Base-by-base conservation (phyloP, 352 stramenopile species). In the Pythium folliculosum region DNA sequence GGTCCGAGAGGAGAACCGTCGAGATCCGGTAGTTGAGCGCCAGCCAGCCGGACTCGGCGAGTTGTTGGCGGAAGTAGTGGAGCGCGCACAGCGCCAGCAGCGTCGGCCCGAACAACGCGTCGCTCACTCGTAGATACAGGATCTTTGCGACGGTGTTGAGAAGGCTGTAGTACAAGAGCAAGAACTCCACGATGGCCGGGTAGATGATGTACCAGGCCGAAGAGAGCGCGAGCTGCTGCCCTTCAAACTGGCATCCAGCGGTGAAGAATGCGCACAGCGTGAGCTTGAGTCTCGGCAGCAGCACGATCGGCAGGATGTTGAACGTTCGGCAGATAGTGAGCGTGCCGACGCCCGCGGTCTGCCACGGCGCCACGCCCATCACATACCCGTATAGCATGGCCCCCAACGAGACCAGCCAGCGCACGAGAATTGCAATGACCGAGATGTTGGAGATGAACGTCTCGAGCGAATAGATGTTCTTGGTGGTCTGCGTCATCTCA, bases 131-230 rank as follows among this genome's bases (percentile, higher is more conserved):
- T 3, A 75, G 70, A 5, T 65, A 68, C 7, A 67, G 17, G 0
- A 67, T 17, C 62, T 79, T 80, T 0, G 55, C 72, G 14, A 70
- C 7, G 2, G 63, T 27, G 51, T 85, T 80, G n/a, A 85, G 52
- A 25, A 85, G 4, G 25, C 75, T 85, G 61, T 63, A 81, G 60
- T 65, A 60, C 19, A 54, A 65, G 1, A 79, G 38, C 13, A 73
- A 30, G n/a, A 71, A 55, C 30, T 78, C 72, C 9, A 56, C 54
- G 16, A 77, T 75, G 1, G 23, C 65, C 5, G 75, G 69, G 48
- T 78, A 82, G 9, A 82, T 74, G 1, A 59, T 55, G 50, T 75
- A 85, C 77, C 77, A 85, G 0, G 75, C 40, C 16, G 69, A 61
- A 0, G 65, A 16, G 13, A 82, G 27, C 0, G 64, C 70, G 9